These are phyloP conservation scores for Trichosporon faecale DNA, from an alignment of 1,284 basidiomycete genomes.

Conservation along the genomic window DNA sequence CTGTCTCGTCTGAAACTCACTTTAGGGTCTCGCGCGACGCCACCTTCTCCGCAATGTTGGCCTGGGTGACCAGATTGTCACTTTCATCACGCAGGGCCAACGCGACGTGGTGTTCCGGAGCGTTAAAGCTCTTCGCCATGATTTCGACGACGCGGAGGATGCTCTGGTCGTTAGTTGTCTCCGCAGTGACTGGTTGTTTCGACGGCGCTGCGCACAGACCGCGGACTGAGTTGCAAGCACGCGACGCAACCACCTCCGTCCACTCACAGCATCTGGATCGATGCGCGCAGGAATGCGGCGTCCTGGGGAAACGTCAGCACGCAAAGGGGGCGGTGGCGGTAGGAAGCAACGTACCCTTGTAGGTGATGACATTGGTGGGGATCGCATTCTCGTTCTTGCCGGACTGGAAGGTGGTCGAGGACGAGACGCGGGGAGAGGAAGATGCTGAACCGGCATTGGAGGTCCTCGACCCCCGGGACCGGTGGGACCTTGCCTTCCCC, in stretches of 20 bases:
- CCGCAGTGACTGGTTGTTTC: background rate
- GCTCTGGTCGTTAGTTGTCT: constrained; percentile 28
- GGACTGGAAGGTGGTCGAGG: constrained; percentile 23
- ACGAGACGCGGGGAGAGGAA: constrained; percentile 12
- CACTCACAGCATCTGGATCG: constrained; percentile 47
- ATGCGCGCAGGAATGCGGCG: constrained; percentile 46
- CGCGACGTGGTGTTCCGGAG: constrained; percentile 73
- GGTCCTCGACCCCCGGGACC: background rate
- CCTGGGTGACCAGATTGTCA: constrained; percentile 86
- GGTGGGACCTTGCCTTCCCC: constrained; percentile 6
- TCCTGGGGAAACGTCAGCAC: constrained; percentile 26
- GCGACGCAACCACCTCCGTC: constrained; percentile 8
- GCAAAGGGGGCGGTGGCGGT: background rate
- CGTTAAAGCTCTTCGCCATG: constrained; percentile 60
- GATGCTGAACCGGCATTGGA: constrained; percentile 4
- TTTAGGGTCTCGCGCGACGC: constrained; percentile 72
- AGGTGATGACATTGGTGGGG: constrained; percentile 46
- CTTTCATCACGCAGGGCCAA: constrained; percentile 83
- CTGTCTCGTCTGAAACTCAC: constrained; percentile 55
- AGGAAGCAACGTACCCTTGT: constrained; percentile 34
- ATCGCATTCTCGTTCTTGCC: constrained; percentile 39
- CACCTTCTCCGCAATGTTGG: constrained; percentile 75
- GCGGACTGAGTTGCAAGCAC: constrained; percentile 16
- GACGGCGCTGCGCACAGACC: background rate
- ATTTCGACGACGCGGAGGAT: constrained; percentile 47